Evolutionary conservation across 345 rosid species (phyloP), one percentile per base, ranked within the genome.

Genomic region (Euphorbia tirucalli): DNA sequence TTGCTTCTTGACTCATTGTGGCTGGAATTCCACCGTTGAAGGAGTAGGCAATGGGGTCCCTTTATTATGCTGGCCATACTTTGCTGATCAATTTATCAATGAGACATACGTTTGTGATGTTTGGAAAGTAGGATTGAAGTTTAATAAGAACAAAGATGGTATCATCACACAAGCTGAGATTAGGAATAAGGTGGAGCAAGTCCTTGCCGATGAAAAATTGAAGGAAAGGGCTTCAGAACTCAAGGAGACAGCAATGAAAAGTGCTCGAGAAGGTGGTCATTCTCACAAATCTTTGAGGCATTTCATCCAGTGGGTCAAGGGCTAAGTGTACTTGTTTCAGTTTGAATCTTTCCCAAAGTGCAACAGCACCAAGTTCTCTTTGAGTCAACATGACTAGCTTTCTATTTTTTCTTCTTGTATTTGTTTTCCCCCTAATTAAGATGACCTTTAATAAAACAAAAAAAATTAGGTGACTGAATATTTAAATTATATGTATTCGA

Each of bases 61-160:
- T n/a, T 62, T 62, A 13, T 39, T 62, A 49, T 62, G 66, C 49
- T 37, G 66, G 52, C 68, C 68, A 4, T 41, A 43, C 13, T 64
- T 24, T 43, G 30, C 68, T 41, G 68, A 43, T 4, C 68, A 64
- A 6, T 24, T 64, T 10, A 2, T 43, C 13, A 25, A 24, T 64
- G 32, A 41, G 32, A 64, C 32, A 8, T 62, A 37, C 24, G 37
- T 62, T 62, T 21, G 27, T 62, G 48, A 62, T n/a, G 22, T 62
- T 37, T 37, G 66, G 49, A 37, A n/a, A 14, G 48, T 62, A 22
- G 66, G 66, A 35, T 9, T 62, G 16, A 30, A 30, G 39, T 37
- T 62, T 21, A 22, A 62, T 10, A 4, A 14, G 13, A 6, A 11
- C 11, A 22, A 35, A 10, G n/a, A 24, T 31, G 66, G 66, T 5